phyloP scores from a whole-genome alignment of 768 basidiomycete species.

The Polyporus arcularius region DNA sequence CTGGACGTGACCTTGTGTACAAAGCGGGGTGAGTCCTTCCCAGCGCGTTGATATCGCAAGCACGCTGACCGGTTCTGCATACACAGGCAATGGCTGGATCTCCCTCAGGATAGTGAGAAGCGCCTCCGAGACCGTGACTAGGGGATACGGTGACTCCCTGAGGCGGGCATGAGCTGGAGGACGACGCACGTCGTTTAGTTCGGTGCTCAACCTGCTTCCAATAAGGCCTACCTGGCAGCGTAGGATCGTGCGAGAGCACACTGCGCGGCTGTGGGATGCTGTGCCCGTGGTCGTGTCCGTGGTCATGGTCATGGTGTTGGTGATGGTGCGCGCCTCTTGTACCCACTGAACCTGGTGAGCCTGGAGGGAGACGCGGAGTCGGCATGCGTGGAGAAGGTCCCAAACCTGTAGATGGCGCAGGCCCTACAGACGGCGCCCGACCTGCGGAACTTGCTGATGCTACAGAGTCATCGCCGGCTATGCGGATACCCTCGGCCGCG shows the following conservation, averaged over 20 bases:
- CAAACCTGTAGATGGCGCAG: too few species aligned
- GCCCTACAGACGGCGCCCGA: neutral
- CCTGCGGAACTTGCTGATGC: conserved; percentile 8
- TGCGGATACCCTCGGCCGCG: conserved; percentile 33
- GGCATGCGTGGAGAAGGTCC: too few species aligned
- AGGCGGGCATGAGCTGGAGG: conserved; percentile 65
- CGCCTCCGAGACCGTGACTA: conserved; percentile 68
- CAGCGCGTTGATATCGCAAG: neutral
- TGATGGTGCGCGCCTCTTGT: conserved; percentile 19
- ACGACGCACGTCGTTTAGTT: neutral
- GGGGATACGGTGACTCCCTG: conserved; percentile 74
- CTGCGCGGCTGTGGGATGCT: conserved; percentile 56
- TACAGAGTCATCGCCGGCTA: conserved; percentile 23
- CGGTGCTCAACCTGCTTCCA: neutral
- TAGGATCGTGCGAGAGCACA: conserved; percentile 67
- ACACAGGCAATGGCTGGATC: conserved; percentile 41
- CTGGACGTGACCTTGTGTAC: conserved; percentile 54
- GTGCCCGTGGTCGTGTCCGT: conserved; percentile 38
- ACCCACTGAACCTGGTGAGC: neutral
- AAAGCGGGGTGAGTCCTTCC: neutral
- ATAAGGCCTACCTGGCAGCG: conserved; percentile 54
- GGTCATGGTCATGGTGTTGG: conserved; percentile 41
- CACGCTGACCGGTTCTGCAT: conserved; percentile 45
- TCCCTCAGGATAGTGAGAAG: conserved; percentile 55
- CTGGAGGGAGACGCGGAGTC: conserved; percentile 4